Base-by-base conservation (phyloP, 2,329 filamentous ascomycete species). In the Cylindrodendrum hubeiense region DNA sequence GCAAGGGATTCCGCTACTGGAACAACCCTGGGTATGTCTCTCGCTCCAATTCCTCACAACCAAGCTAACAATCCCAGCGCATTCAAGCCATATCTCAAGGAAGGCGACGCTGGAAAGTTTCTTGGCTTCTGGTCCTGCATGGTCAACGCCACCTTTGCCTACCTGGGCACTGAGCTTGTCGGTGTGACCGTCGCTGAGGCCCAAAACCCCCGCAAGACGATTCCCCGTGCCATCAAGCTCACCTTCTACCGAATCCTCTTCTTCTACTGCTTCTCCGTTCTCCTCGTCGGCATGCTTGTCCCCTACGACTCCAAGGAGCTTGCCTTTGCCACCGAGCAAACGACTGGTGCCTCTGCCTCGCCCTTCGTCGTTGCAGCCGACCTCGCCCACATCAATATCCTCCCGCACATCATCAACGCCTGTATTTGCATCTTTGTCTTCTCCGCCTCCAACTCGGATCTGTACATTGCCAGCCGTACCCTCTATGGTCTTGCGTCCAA, bases 241-340 rank as follows among this genome's bases (percentile, higher is more conserved):
- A 94, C 92, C 70, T 95, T 95, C 80, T 95, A 88, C 83, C 92
- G 93, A 63, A 95, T 95, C 77, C 80, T 93, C 70, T 83, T 95
- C 82, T 95, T 95, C 84, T 95, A 95, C 83, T 85, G 90, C 73
- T 79, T 93, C 63, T 90, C 87, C 22, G 91, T 94, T 37, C 85
- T 95, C 56, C 85, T 95, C 55, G 83, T 95, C 59, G 92, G 92
- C 74, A 93, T 93, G 86, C 85, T 91, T 55, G 90, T 95, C 4
- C 91, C 91, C 1, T 95, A 92, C 83, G 81, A 95, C 83, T 87
- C 87, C 41, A 0, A 68, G 0, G 78, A 87, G 0, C 88, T 94
- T 5, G 79, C 82, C 22, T 90, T 90, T 68, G 89, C 89, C 71
- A 87, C 82, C 77, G 81, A 79, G 39, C 61, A 72, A 54, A 56